Evolutionary conservation across 2,329 filamentous ascomycete species (phyloP).

Genomic region (Ambrosiella xylebori): DNA sequence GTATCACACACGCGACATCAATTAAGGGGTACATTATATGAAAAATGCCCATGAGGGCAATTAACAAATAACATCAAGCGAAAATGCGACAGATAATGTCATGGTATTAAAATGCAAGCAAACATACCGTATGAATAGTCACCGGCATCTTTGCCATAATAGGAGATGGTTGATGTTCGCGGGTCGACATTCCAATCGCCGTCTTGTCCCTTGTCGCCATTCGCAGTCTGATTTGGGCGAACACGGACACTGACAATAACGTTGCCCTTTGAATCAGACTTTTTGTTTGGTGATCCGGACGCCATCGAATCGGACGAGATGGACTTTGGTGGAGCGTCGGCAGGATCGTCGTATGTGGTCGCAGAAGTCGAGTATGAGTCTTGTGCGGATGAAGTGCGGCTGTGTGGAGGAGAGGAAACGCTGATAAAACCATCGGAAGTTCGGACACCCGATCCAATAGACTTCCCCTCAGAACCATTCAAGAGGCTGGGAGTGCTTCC

Average conservation of each 20-base stretch:
- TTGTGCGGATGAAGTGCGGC: slow-evolving; percentile 78
- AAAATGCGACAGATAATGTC: no score
- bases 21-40: background rate
- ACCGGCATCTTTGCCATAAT: slow-evolving; percentile 74
- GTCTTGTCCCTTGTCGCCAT: slow-evolving; percentile 40
- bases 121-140: slow-evolving; percentile 77
- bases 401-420: slow-evolving; percentile 68
- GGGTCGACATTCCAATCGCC: slow-evolving; percentile 88
- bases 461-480: slow-evolving; percentile 63
- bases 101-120: background rate
- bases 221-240: slow-evolving; percentile 58
- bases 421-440: slow-evolving; percentile 62
- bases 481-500: slow-evolving; percentile 52
- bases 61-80: background rate
- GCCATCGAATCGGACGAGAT: slow-evolving; percentile 18
- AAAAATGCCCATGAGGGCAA: background rate
- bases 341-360: slow-evolving; percentile 70
- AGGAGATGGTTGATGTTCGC: slow-evolving; percentile 63
- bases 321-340: slow-evolving; percentile 32
- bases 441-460: slow-evolving; percentile 45
- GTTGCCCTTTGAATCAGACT: slow-evolving; percentile 70
- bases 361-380: slow-evolving; percentile 83
- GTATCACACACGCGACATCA: background rate
- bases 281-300: slow-evolving; percentile 25
- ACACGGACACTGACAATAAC: slow-evolving; percentile 91